Conservation (phyloP, 2,329 filamentous ascomycete species). For the Fusarium fracticaudum region DNA sequence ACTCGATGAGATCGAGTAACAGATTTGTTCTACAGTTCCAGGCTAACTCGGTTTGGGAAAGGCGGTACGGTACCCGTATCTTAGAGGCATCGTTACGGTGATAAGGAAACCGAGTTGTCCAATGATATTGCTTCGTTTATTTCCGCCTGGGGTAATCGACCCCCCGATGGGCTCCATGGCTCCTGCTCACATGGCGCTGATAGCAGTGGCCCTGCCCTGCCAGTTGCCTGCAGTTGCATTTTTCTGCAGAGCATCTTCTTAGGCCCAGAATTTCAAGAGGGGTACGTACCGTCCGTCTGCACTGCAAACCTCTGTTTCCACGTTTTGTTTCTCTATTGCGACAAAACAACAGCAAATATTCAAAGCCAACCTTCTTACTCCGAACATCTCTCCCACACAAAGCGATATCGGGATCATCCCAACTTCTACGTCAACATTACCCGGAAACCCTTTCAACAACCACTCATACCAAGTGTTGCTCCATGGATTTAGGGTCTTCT, state of each 20-base stretch:
- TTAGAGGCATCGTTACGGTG: slow-evolving; percentile 22
- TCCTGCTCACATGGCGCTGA: slow-evolving; percentile 13
- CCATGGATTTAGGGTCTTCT: slow-evolving; percentile 19
- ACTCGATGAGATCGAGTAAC: slow-evolving; percentile 60
- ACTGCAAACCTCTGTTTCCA: background rate
- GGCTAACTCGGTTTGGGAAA: slow-evolving; percentile 23
- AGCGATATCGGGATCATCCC: background rate
- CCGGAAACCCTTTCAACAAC: background rate
- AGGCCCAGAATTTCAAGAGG: slow-evolving; percentile 7
- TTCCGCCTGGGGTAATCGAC: slow-evolving; percentile 38
- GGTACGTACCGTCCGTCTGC: background rate
- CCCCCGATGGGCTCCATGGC: slow-evolving; percentile 21
- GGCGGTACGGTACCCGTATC: slow-evolving; percentile 29
- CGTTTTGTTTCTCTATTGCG: background rate
- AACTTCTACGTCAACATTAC: slow-evolving; percentile 14
- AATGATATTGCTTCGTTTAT: slow-evolving; percentile 23
- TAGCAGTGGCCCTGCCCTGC: slow-evolving; percentile 24
- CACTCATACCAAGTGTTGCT: slow-evolving; percentile 6
- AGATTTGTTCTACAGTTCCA: slow-evolving; percentile 22
- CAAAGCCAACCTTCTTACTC: background rate
- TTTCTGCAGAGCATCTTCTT: slow-evolving; percentile 18
- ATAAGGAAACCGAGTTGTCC: slow-evolving; percentile 30
- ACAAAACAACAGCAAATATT: background rate
- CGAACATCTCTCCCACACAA: background rate
- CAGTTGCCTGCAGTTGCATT: background rate